Evolutionary conservation across 1,139 yeast genomes (phyloP), one percentile per base, ranked within the genome.

Genomic region (Blastobotrys arbuscula): DNA sequence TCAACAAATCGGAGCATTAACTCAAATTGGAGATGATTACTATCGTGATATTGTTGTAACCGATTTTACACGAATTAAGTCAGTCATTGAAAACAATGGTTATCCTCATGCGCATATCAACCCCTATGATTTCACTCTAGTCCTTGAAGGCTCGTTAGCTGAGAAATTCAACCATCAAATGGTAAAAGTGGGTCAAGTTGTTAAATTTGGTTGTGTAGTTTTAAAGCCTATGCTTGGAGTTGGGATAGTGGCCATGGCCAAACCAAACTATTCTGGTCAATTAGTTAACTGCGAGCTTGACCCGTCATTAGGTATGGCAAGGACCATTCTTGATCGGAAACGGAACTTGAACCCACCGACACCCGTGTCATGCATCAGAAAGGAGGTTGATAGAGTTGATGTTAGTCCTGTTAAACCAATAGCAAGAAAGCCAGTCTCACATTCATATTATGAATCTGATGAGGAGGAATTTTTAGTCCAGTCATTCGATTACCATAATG

Each of bases 181-280:
- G 12, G 38, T 41, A 12, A 41, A 31, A 7, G 16, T 23, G 4
- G 44, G 44, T 12, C 21, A 31, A 12, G 44, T 41, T n/a, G 44
- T 41, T 16, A 18, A 41, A 16, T 19, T 41, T 31, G 28, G 38
- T 2, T 36, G 33, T 3, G 44, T 41, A 18, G 26, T 20, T 13
- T 36, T 41, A 19, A 15, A n/a, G 15, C 44, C 44, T n/a, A 19
- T 41, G 7, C n/a, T 41, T 8, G 44, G 44, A 20, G 38, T 41
- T 16, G 44, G 44, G 2, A 21, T 41, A 2, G 38, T 41, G 37
- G 44, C 23, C 6, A 8, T 18, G 24, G 44, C 44, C 4, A 41
- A 31, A 23, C 38, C 33, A 31, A 7, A 31, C 3, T 41, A 20
- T 15, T 16, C 24, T 2, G 28, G 28, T 15, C 44, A 41, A 33